Conservation (phyloP, 2,329 filamentous ascomycete species). For the Huntiella bhutanensis region DNA sequence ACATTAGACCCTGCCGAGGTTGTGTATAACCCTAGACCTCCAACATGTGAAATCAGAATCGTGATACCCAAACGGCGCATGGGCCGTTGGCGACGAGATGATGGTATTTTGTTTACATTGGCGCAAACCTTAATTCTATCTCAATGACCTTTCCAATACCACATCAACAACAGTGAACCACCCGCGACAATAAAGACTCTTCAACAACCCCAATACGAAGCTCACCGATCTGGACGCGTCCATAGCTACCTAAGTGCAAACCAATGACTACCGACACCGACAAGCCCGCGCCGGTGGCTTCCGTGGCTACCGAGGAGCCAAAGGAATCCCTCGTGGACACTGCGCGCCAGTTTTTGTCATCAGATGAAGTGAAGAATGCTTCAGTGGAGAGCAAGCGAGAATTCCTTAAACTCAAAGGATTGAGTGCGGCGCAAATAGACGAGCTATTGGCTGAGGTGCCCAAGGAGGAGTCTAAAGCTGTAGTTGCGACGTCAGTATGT, state of each 20-base stretch:
- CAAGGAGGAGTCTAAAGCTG: neutral
- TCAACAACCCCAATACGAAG: neutral
- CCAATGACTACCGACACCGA: neutral
- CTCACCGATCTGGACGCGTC: neutral
- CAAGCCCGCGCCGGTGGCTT: neutral
- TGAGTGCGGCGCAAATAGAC: slow-evolving; percentile 48
- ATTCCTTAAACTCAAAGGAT: slow-evolving; percentile 62
- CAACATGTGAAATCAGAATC: too few relatives aligned
- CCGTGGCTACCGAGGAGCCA: neutral
- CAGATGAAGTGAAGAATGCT: slow-evolving; percentile 51
- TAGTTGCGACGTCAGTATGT: neutral
- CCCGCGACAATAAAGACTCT: too few relatives aligned
- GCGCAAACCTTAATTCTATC: too few relatives aligned
- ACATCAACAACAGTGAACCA: too few relatives aligned
- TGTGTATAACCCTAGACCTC: too few relatives aligned
- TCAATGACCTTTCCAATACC: too few relatives aligned
- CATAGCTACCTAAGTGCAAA: neutral
- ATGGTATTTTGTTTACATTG: too few relatives aligned
- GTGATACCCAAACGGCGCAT: too few relatives aligned
- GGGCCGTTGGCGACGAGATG: too few relatives aligned
- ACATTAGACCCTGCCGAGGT: too few relatives aligned
- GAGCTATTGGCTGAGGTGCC: slow-evolving; percentile 30
- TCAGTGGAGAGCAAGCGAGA: slow-evolving; percentile 52
- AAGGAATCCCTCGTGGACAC: slow-evolving; percentile 28
- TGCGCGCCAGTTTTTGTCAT: slow-evolving; percentile 56